Base-by-base conservation (phyloP, 2,329 filamentous ascomycete species). In the Septoria petroselini region DNA sequence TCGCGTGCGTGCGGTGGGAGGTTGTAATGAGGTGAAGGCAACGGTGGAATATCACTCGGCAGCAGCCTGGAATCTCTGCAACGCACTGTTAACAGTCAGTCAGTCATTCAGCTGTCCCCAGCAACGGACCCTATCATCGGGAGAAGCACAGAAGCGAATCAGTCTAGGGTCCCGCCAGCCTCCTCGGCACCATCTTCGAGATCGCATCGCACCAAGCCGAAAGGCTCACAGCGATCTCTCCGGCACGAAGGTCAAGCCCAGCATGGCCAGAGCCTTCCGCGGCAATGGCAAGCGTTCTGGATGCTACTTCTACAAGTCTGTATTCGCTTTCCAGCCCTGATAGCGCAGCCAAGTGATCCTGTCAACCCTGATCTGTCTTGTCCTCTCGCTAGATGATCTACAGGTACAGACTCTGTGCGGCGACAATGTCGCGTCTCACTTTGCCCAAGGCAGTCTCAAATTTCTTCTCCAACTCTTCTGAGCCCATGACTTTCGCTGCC, bases 401-500 rank as follows among this genome's bases (percentile, higher is more conserved):
- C 68, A 96, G 77, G 68, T 96, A 97, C 70, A 97, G 75, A 62
- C 87, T 94, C 75, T 96, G 91, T 40, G 91, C 89, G 18, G 91
- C 90, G 52, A 98, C 91, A 68, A 98, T 91, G 68, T 97, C 93
- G 64, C 93, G 81, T 70, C 88, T 82, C 47, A 97, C 86, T 79
- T 94, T 93, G 51, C 79, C 77, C 61, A 98, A 74, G 54, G 88
- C 86, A 60, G 83, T 80, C 65, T 95, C 91, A 66, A 98, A 98
- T 73, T 95, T 96, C 67, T 84, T 80, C 65, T 91, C 86, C 49
- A 98, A 76, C 64, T 97, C 93, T 55, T 95, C 89, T 68, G 87
- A 96, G 63, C 93, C 93, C 93, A 98, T 98, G 56, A 96, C 91
- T 74, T 96, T 97, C 58, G 88, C 82, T 18, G 91, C 93, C 72